Conservation (phyloP, 106 monocot genomes). For the Cymbidium sinense region DNA sequence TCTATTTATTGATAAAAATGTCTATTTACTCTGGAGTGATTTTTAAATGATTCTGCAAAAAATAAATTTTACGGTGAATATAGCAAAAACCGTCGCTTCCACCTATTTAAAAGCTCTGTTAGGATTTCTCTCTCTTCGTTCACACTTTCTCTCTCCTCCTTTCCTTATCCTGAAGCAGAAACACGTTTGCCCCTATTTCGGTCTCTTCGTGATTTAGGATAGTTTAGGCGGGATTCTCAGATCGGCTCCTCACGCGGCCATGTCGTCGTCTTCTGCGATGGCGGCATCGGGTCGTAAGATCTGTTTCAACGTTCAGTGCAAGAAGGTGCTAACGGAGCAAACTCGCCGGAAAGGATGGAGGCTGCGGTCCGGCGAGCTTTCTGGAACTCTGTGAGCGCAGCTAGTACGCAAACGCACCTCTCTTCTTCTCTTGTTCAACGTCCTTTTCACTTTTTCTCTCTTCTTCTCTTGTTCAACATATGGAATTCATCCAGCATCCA, state of each 20-base stretch:
- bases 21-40: background rate
- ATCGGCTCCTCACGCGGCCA: background rate
- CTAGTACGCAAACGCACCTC: constrained; percentile 24
- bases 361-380: constrained; percentile 37
- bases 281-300: constrained; percentile 18
- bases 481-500: constrained; percentile 57
- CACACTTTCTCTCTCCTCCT: background rate
- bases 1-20: no score
- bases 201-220: background rate
- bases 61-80: background rate
- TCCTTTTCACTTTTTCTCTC: background rate
- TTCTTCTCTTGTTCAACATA: constrained; percentile 11
- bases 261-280: constrained; percentile 12
- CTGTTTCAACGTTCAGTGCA: constrained; percentile 54
- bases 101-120: background rate
- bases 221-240: background rate
- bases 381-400: constrained; percentile 59
- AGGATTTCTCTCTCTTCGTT: background rate
- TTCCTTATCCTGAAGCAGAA: background rate
- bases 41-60: background rate
- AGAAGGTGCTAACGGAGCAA: constrained; percentile 32
- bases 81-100: background rate
- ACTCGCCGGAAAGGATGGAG: constrained; percentile 39
- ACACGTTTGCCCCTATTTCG: background rate
- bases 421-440: background rate